Percentiles rank a stretch among this genome's conserved stretches.
Evolutionary conservation across 2,329 filamentous ascomycete genomes (phyloP).

Genomic region (Aspergillus ochraceoroseus): DNA sequence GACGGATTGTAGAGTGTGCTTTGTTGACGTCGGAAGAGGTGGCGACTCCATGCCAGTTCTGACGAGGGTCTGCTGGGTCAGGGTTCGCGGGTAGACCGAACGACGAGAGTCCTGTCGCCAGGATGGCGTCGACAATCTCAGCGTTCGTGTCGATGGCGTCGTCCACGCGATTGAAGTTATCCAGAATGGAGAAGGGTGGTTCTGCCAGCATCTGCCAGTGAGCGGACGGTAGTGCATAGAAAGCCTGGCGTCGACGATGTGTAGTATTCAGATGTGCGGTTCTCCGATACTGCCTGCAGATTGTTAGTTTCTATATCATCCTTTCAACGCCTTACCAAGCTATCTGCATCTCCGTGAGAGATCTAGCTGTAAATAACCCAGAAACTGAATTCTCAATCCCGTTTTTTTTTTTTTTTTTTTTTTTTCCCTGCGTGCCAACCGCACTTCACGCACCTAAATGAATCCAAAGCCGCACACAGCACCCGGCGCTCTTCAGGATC

Average conservation of each 20-base stretch:
- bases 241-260: constrained; percentile 81
- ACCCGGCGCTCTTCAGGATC: constrained; percentile 78
- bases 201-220: constrained; percentile 80
- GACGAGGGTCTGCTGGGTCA: constrained; percentile 39
- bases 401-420: too few relatives aligned
- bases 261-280: constrained; percentile 85
- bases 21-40: constrained; percentile 78
- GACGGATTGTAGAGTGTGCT: constrained; percentile 82
- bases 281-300: constrained; percentile 72
- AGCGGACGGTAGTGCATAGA: constrained; percentile 78
- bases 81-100: constrained; percentile 54
- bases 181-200: constrained; percentile 76
- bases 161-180: constrained; percentile 73
- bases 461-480: constrained; percentile 77
- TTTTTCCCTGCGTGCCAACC: neutral
- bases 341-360: constrained; percentile 2
- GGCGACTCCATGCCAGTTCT: constrained; percentile 65
- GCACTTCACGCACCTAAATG: constrained; percentile 66
- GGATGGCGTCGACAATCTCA: constrained; percentile 71
- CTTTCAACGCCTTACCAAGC: neutral
- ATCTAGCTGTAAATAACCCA: too few relatives aligned
- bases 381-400: too few relatives aligned
- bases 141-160: constrained; percentile 86
- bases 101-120: constrained; percentile 61
- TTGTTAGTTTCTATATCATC: constrained; percentile 3